Evolutionary conservation across 2,329 filamentous ascomycete species (phyloP).

Genomic region (Mycosphaerella arachidis): DNA sequence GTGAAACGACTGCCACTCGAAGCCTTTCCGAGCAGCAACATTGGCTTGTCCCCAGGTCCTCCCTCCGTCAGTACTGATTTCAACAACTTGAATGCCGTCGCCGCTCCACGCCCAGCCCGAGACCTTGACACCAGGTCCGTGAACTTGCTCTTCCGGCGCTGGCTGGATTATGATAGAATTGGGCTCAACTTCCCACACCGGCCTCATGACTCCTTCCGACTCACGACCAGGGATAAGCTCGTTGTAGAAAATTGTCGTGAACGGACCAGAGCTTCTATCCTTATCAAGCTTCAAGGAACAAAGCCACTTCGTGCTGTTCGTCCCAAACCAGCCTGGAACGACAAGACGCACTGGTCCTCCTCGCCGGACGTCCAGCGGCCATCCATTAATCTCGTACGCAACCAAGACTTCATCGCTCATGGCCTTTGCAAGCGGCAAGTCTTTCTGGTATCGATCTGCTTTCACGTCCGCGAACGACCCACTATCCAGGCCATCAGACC

Average conservation of each 20-base stretch:
- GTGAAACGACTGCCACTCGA: slow-evolving; percentile 20
- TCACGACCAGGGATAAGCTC: slow-evolving; percentile 16
- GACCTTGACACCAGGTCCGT: slow-evolving; percentile 4
- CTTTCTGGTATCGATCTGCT: slow-evolving; percentile 33
- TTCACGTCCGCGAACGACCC: slow-evolving; percentile 26
- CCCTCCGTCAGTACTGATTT: slow-evolving; percentile 19
- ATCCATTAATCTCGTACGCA: slow-evolving; percentile 29
- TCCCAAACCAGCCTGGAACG: slow-evolving; percentile 34
- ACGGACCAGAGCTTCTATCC: slow-evolving; percentile 23
- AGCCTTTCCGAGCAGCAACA: slow-evolving; percentile 8
- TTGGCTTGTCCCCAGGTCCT: slow-evolving; percentile 9
- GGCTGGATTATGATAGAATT: slow-evolving; percentile 31
- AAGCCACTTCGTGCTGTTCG: slow-evolving; percentile 34
- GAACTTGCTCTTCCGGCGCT: slow-evolving; percentile 10
- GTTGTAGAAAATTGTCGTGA: slow-evolving; percentile 31
- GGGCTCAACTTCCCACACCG: slow-evolving; percentile 28
- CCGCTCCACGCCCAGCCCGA: slow-evolving; percentile 31
- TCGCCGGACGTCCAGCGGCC: slow-evolving; percentile 21
- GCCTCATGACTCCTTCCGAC: slow-evolving; percentile 11
- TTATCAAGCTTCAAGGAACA: slow-evolving; percentile 23
- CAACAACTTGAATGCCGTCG: slow-evolving; percentile 20
- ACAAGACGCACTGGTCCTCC: slow-evolving; percentile 32
- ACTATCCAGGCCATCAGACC: slow-evolving; percentile 31
- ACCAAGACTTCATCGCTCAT: slow-evolving; percentile 25
- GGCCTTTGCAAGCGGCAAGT: slow-evolving; percentile 30